Conservation (phyloP, 2,329 filamentous ascomycete species). For the Ascochyta lentis region DNA sequence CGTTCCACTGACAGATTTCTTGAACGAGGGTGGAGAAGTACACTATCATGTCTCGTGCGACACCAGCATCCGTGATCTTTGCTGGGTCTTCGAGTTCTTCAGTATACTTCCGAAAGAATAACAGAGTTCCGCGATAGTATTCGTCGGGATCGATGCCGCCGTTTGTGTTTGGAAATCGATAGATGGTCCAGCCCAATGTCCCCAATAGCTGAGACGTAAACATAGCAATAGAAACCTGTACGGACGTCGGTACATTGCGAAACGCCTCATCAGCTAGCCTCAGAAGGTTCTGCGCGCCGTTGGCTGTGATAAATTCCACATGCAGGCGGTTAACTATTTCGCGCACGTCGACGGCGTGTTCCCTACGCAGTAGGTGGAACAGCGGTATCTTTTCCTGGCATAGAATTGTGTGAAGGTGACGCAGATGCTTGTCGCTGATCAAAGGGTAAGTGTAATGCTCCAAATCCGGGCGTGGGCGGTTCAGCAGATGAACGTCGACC, state of each 20-base stretch:
- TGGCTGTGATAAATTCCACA: conserved; percentile 31
- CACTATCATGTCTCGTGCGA: conserved; percentile 35
- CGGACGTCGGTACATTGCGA: conserved; percentile 22
- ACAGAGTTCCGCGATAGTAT: conserved; percentile 29
- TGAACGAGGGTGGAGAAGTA: conserved; percentile 30
- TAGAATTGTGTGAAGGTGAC: conserved; percentile 31
- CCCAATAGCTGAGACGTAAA: conserved; percentile 28
- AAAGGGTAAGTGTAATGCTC: conserved; percentile 27
- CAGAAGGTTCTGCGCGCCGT: conserved; percentile 37
- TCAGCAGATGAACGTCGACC: conserved; percentile 35
- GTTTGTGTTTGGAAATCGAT: conserved; percentile 13
- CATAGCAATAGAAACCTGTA: conserved; percentile 28
- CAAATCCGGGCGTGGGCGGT: conserved; percentile 16
- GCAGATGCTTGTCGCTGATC: conserved; percentile 41
- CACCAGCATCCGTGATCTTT: conserved; percentile 33
- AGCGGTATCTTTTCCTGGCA: conserved; percentile 31
- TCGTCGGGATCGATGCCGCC: conserved; percentile 24
- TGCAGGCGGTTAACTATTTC: conserved; percentile 30
- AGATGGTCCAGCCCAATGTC: conserved; percentile 33
- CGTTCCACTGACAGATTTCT: conserved; percentile 39
- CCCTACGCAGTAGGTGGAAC: conserved; percentile 38
- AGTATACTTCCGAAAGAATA: conserved; percentile 39
- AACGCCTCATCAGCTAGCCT: conserved; percentile 30
- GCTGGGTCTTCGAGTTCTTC: conserved; percentile 37
- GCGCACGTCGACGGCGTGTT: conserved; percentile 31